Evolutionary conservation across 2,329 filamentous ascomycete genomes (phyloP), one percentile per base, ranked within the genome.

Genomic region (Acrocalymma vagum): DNA sequence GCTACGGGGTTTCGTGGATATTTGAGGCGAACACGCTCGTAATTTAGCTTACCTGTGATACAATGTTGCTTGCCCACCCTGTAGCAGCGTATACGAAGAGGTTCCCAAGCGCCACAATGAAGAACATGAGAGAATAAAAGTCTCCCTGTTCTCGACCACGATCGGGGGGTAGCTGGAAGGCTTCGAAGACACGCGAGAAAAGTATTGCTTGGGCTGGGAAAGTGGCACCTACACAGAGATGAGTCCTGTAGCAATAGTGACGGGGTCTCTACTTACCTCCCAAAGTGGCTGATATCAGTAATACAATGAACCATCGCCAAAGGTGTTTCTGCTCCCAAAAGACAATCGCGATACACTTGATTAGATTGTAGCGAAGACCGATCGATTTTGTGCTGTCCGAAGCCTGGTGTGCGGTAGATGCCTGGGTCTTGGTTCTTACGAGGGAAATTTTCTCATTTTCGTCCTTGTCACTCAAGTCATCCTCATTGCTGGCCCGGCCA

Each of bases 101-200:
- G 21, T 77, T 74, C 2, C 64, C 74, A 7, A 82, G 48, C 1
- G 79, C 78, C 5, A 81, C 70, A 6, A 81, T 60, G 54, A 82
- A 79, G 56, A 82, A 80, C 77, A 82, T 81, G 9, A 82, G 67
- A 0, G 77, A 69, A 61, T 73, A 81, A 54, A 81, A 80, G 49
- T 81, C 70, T 8, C 72, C 75, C 35, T 71, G 60, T 2, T 70
- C 44, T 14, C 69, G 61, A 3, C 73, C 70, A 45, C 67, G 59
- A 7, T 60, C 35, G 1, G 72, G 67, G 10, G 61, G 67, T 23
- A 73, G 63, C 25, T 71, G 69, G 44, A 81, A 82, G 3, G 76
- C 74, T 28, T 71, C 55, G 24, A 80, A 69, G 1, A 80, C 59
- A 7, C 73, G 65, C 2, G 77, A 73, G 48, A 81, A 80, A 0